Evolutionary conservation across 495 filamentous ascomycete species (phyloP).

Genomic region (Penicillium cinerascens): DNA sequence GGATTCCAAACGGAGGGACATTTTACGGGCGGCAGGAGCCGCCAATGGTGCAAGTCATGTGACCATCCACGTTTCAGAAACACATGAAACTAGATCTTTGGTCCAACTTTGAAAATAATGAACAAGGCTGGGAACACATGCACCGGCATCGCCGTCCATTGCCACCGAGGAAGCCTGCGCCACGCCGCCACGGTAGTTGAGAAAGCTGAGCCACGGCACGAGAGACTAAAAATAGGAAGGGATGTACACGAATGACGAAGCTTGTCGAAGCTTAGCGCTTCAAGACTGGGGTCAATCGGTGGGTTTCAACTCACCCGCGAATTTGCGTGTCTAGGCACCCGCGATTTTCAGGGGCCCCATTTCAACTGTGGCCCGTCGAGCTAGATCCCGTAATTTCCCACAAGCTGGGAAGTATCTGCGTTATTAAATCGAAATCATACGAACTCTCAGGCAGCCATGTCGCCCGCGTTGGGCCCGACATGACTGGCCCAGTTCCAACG

Average conservation of each 20-base stretch:
- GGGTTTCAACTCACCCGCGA: neutral
- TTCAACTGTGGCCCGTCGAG: neutral
- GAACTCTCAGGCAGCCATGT: neutral
- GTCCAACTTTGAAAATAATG: neutral
- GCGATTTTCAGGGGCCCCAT: neutral
- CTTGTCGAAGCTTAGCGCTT: slow-evolving; percentile 20
- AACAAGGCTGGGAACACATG: neutral
- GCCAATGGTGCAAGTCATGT: slow-evolving; percentile 8
- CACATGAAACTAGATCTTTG: neutral
- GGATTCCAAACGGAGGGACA: neutral
- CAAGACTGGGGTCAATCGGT: neutral
- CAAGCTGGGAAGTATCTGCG: neutral
- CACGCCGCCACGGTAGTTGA: neutral
- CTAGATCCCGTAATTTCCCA: neutral
- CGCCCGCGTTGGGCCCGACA: neutral
- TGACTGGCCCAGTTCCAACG: neutral
- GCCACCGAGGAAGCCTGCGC: too few species aligned
- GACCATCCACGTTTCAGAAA: neutral
- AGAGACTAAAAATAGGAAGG: slow-evolving; percentile 6
- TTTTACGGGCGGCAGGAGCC: neutral
- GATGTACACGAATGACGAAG: slow-evolving; percentile 16
- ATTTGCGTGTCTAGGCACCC: neutral
- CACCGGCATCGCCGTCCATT: neutral
- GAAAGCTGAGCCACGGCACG: neutral
- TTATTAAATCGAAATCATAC: neutral